Conservation (phyloP, 805 yeast species). For the Metschnikowia vanudenii region DNA sequence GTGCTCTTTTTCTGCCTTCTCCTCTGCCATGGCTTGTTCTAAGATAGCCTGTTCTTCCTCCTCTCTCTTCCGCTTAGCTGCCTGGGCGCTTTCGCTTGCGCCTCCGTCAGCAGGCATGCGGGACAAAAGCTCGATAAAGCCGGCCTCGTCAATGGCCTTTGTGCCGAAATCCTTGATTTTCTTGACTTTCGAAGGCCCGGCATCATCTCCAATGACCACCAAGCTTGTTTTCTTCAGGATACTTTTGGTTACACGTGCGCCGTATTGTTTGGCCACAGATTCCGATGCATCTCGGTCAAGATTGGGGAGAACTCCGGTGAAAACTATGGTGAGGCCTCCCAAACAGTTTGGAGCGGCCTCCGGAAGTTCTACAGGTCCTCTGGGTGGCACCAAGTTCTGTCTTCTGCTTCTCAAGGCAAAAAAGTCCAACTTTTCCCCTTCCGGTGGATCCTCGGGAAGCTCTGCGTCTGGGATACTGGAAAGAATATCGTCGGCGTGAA, state of each 20-base stretch:
- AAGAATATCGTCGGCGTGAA: slow-evolving; percentile 49
- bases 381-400: slow-evolving; percentile 27
- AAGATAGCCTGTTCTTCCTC: slow-evolving; percentile 61
- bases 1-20: slow-evolving; percentile 45
- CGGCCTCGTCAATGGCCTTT: slow-evolving; percentile 84
- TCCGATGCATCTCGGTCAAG: slow-evolving; percentile 77
- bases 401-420: slow-evolving; percentile 43
- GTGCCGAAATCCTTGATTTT: slow-evolving; percentile 70
- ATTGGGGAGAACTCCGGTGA: slow-evolving; percentile 85
- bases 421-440: slow-evolving; percentile 55
- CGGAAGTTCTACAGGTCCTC: slow-evolving; percentile 55
- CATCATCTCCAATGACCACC: slow-evolving; percentile 91
- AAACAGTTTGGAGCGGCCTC: slow-evolving; percentile 84
- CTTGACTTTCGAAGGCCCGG: slow-evolving; percentile 92
- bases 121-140: slow-evolving; percentile 68
- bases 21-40: slow-evolving; percentile 40
- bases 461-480: slow-evolving; percentile 72
- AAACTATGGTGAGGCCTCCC: slow-evolving; percentile 85
- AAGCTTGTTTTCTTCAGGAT: slow-evolving; percentile 82
- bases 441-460: slow-evolving; percentile 53
- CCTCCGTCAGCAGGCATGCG: slow-evolving; percentile 95
- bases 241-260: slow-evolving; percentile 86
- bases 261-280: slow-evolving; percentile 75
- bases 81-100: slow-evolving; percentile 70
- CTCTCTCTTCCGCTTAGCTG: slow-evolving; percentile 65